A percentile compares a stretch with the other conserved stretches of the same genome.
phyloP scores from a whole-genome alignment of 495 filamentous ascomycete genomes.

The Parathielavia hyrcaniae region DNA sequence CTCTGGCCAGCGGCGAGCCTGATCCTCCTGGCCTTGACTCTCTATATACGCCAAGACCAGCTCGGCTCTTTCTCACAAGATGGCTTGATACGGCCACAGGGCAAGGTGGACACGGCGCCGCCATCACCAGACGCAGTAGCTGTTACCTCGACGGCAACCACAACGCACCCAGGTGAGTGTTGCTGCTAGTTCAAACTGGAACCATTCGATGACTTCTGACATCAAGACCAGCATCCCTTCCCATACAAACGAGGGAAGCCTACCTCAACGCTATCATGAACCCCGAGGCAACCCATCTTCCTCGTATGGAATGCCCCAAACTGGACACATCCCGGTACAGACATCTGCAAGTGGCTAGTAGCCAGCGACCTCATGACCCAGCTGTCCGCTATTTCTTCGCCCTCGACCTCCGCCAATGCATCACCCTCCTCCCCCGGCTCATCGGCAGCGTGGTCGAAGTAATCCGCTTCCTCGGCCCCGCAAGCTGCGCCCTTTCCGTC shows the following conservation, averaged over 20 bases:
- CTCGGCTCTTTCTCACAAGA: neutral
- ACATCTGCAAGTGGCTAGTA: conserved; percentile 15
- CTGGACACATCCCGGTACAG: conserved; percentile 3
- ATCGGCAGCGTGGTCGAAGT: conserved; percentile 42
- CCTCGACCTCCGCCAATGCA: conserved; percentile 41
- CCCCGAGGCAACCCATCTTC: neutral
- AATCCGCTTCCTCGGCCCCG: conserved; percentile 44
- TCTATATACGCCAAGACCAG: conserved; percentile 1
- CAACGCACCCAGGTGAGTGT: neutral
- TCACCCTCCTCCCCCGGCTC: conserved; percentile 41
- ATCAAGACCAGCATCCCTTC: neutral
- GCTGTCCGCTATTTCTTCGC: conserved; percentile 48
- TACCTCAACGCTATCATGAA: conserved; percentile 14
- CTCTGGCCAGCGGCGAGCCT: neutral
- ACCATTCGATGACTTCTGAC: neutral
- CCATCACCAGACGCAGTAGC: neutral
- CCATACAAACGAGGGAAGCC: neutral
- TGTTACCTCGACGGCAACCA: neutral
- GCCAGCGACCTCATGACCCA: conserved; percentile 58
- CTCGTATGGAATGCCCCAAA: conserved; percentile 9
- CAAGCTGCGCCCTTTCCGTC: conserved; percentile 45
- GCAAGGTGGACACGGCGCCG: neutral
- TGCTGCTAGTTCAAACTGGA: neutral
- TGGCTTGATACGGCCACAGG: neutral
- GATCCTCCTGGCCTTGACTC: neutral